Evolutionary conservation across 2,329 filamentous ascomycete genomes (phyloP).

Genomic region (Ascosphaera acerosa): DNA sequence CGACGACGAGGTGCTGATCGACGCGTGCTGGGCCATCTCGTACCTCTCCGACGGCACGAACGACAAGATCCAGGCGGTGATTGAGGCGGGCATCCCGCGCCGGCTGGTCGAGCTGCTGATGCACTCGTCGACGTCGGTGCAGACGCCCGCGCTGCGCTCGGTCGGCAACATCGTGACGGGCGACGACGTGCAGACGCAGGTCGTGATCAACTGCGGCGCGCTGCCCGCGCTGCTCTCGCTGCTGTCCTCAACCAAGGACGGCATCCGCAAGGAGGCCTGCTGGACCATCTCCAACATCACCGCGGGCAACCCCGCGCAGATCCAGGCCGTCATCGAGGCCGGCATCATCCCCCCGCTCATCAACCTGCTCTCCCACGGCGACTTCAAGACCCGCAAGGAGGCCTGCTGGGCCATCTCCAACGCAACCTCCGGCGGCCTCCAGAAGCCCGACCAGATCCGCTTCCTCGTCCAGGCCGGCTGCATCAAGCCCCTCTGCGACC

Average conservation of each 20-base stretch:
- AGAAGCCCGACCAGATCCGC: constrained; percentile 96
- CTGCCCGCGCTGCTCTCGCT: constrained; percentile 80
- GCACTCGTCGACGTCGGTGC: constrained; percentile 93
- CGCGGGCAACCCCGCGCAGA: constrained; percentile 90
- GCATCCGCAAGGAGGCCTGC: constrained; percentile 96
- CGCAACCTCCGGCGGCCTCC: constrained; percentile 84
- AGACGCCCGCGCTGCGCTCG: constrained; percentile 87
- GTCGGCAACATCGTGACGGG: constrained; percentile 98
- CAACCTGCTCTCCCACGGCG: constrained; percentile 83
- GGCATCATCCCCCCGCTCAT: constrained; percentile 94
- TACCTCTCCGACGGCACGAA: constrained; percentile 96
- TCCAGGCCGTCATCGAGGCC: constrained; percentile 87
- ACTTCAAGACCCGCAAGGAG: constrained; percentile 98
- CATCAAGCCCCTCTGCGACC: constrained; percentile 91
- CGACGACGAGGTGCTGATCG: constrained; percentile 93
- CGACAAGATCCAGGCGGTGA: constrained; percentile 97
- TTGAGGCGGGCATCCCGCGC: constrained; percentile 91
- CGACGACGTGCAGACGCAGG: constrained; percentile 94
- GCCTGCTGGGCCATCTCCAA: constrained; percentile 99
- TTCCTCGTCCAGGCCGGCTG: constrained; percentile 84
- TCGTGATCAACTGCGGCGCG: constrained; percentile 96
- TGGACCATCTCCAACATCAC: constrained; percentile 99
- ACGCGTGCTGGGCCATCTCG: constrained; percentile 98
- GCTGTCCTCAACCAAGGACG: constrained; percentile 90
- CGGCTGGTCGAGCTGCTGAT: constrained; percentile 90